Evolutionary conservation across 139 green algal genomes (phyloP).

Genomic region (Parachlorella kessleri): DNA sequence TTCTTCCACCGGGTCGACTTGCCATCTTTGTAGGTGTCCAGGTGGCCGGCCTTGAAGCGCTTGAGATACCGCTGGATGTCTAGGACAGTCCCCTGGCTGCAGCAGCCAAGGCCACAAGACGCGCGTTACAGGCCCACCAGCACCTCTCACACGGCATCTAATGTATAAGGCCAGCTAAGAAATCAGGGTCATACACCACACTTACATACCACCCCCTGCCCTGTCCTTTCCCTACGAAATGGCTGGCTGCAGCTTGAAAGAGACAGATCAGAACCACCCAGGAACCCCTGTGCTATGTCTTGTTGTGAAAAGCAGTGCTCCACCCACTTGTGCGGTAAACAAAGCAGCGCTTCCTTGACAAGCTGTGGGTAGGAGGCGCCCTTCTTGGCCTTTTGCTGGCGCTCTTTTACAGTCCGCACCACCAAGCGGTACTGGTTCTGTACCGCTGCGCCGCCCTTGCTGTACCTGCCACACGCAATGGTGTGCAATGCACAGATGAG

Average conservation of each 20-base stretch:
- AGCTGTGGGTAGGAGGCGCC: not conserved
- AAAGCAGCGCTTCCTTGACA: not conserved
- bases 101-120: not conserved
- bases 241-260: not conserved
- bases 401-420: not conserved
- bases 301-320: too few species aligned
- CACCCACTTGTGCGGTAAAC: too few species aligned
- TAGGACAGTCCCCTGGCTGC: not conserved
- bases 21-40: not conserved
- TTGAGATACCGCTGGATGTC: not conserved
- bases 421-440: not conserved
- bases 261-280: too few species aligned
- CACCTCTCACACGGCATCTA: not conserved
- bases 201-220: not conserved
- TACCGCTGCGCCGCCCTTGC: not conserved
- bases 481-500: not conserved
- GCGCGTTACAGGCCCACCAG: not conserved
- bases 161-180: not conserved
- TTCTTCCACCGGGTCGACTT: not conserved
- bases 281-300: too few species aligned
- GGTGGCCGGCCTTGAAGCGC: not conserved
- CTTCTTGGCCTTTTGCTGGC: not conserved
- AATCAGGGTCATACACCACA: not conserved
- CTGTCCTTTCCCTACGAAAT: not conserved
- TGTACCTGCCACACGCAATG: not conserved